These are phyloP conservation scores for Phlebopus sp. DNA, from an alignment of 1,284 basidiomycete species.

Conservation along the genomic window DNA sequence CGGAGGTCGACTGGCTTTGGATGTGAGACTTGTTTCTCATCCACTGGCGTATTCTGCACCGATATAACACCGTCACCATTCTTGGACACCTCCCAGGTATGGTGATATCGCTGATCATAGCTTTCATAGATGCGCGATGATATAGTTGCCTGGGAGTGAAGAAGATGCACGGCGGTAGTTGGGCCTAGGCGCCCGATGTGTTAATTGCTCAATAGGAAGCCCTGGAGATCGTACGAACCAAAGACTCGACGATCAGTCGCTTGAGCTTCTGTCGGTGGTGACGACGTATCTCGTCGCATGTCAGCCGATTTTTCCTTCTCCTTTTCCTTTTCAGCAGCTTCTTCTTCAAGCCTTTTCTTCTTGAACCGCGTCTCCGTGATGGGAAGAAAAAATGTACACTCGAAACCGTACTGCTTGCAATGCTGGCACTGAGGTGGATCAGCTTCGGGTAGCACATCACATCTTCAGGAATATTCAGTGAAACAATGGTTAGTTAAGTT, in stretches of 20 bases:
- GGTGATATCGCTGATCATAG: conserved; percentile 83
- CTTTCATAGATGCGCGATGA: conserved; percentile 80
- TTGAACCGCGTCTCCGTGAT: conserved; percentile 99
- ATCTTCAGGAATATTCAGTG: conserved; percentile 43
- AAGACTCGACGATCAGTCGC: conserved; percentile 53
- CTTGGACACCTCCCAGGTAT: conserved; percentile 79
- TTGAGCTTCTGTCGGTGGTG: conserved; percentile 39
- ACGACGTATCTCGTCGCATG: conserved; percentile 28
- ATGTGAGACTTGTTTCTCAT: conserved; percentile 51
- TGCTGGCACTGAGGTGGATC: conserved; percentile 82
- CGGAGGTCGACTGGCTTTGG: conserved; percentile 64
- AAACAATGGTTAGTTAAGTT: conserved; percentile 5
- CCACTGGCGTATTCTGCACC: conserved; percentile 64
- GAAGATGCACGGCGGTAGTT: conserved; percentile 80
- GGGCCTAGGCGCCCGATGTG: conserved; percentile 52
- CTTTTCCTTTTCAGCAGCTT: conserved; percentile 47
- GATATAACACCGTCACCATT: conserved; percentile 87
- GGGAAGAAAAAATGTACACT: conserved; percentile 95
- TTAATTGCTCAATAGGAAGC: conserved; percentile 7
- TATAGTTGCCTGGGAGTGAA: conserved; percentile 87
- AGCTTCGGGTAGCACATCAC: conserved; percentile 70
- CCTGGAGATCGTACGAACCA: conserved; percentile 44
- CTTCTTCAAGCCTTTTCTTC: conserved; percentile 82
- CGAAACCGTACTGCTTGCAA: conserved; percentile 86
- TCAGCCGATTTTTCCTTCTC: conserved; percentile 33